These are phyloP conservation scores for Diutina rugosa DNA, from an alignment of 1,139 yeast genomes.

Conservation along the genomic window DNA sequence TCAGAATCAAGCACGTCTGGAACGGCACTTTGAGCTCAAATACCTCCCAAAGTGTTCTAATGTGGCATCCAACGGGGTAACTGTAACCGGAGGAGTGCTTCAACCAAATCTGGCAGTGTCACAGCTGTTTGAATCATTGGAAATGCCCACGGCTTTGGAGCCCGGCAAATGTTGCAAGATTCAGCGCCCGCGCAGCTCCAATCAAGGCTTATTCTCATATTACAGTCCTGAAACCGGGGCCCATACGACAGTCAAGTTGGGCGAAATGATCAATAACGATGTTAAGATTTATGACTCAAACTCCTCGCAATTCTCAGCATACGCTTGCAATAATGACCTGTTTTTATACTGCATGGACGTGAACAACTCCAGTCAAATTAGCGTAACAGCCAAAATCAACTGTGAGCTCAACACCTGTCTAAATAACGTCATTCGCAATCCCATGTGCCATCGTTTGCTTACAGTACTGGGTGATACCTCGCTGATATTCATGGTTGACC, in stretches of 20 bases:
- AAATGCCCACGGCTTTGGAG: conserved; percentile 8
- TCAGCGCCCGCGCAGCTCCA: conserved; percentile 9
- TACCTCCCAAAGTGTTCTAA: background rate
- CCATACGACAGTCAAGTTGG: conserved; percentile 38
- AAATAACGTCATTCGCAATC: background rate
- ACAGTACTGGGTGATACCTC: background rate
- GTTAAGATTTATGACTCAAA: conserved; percentile 40
- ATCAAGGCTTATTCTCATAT: background rate
- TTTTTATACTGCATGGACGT: conserved; percentile 56
- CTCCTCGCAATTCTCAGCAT: conserved; percentile 33
- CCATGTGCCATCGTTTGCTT: background rate
- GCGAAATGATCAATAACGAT: conserved; percentile 74
- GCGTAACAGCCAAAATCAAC: background rate
- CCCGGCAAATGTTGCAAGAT: conserved; percentile 6
- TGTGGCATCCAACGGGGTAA: background rate
- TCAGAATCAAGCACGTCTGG: conserved; percentile 6
- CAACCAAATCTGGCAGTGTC: conserved; percentile 9
- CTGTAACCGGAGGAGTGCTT: background rate
- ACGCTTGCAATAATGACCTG: conserved; percentile 75
- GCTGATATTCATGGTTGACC: conserved; percentile 2
- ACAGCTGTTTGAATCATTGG: conserved; percentile 52
- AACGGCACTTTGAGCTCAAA: background rate
- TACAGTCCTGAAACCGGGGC: conserved; percentile 25
- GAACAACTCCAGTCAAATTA: background rate
- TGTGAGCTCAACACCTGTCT: background rate